Evolutionary conservation across 345 rosid species (phyloP).

Genomic region (Citrus sp.): DNA sequence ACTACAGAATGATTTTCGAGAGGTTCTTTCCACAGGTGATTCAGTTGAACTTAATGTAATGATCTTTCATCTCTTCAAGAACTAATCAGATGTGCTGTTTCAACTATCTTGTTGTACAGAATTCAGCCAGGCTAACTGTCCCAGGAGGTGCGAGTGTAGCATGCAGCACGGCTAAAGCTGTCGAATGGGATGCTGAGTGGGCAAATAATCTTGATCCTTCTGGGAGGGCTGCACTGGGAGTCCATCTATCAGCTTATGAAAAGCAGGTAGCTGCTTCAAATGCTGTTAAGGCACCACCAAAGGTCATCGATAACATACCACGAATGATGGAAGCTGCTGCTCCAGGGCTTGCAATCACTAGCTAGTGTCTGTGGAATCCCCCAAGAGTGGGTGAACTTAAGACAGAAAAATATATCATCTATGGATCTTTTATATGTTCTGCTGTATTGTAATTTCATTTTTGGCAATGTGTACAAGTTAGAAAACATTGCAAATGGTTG

Average conservation of each 20-base stretch:
- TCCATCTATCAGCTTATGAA: constrained; percentile 72
- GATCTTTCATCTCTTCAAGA: neutral
- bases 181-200: constrained; percentile 90
- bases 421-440: constrained; percentile 2
- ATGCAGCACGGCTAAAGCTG: constrained; percentile 86
- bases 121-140: constrained; percentile 78
- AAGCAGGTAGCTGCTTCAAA: constrained; percentile 22
- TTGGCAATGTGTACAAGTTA: constrained; percentile 13
- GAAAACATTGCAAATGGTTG: neutral
- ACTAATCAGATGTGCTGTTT: neutral
- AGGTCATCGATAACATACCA: constrained; percentile 37
- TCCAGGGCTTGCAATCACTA: constrained; percentile 46
- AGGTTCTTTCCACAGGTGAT: constrained; percentile 88
- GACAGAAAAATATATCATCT: constrained; percentile 4
- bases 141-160: constrained; percentile 92
- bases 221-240: constrained; percentile 88
- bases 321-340: constrained; percentile 38
- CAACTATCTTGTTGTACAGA: constrained; percentile 33
- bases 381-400: neutral
- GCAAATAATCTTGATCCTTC: constrained; percentile 92
- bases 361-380: constrained; percentile 24
- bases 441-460: neutral
- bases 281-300: constrained; percentile 29
- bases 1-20: constrained; percentile 88
- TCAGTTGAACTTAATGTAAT: neutral